Base-by-base conservation (phyloP, 768 basidiomycete genomes). In the Hygrophorus russula region DNA sequence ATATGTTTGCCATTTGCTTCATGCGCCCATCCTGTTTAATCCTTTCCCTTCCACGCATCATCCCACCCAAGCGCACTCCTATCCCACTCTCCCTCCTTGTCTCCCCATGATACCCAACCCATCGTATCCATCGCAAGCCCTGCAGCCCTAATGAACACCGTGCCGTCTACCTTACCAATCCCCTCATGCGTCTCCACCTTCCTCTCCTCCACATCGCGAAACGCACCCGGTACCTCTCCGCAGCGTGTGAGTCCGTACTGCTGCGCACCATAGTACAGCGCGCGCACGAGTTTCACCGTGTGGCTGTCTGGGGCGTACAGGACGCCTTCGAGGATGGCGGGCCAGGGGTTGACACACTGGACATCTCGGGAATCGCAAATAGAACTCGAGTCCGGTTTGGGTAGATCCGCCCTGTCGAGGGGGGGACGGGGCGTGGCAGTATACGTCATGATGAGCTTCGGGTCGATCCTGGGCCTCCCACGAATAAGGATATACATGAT, bases 1-100 rank as follows among this genome's bases (percentile, higher is more conserved):
- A 24, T 3, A 24, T 24, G 7, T 3, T 7, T 24, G 3, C 7
- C 24, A 24, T 24, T 24, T 7, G 7, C 3, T 24, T 24, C 4
- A 24, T 3, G 24, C 24, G 3, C 24, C 24, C 24, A 24, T 7
- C 24, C 24, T 7, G 7, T 24, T 24, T 7, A 24, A 24, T 24
- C 24, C 24, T 24, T 7, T 24, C 24, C 24, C 24, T 24, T 24
- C 78, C 77, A 80, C 9, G 76, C 73, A 7, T 67, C 74, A 45
- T 78, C 74, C 74, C 76, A 79, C 0, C 76, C 77, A 32, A 78
- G 57, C 2, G 66, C 76, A 54, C 71, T 74, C 20, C 67, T 46
- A 56, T 79, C 77, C 79, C 79, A 80, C 28, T 52, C 33, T 13
- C 71, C 68, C 32, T 59, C 65, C 33, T 58, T 46, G 54, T 79